Evolutionary conservation across 2,329 filamentous ascomycete genomes (phyloP), one percentile per base, ranked within the genome.

Genomic region (Zalaria sp.): DNA sequence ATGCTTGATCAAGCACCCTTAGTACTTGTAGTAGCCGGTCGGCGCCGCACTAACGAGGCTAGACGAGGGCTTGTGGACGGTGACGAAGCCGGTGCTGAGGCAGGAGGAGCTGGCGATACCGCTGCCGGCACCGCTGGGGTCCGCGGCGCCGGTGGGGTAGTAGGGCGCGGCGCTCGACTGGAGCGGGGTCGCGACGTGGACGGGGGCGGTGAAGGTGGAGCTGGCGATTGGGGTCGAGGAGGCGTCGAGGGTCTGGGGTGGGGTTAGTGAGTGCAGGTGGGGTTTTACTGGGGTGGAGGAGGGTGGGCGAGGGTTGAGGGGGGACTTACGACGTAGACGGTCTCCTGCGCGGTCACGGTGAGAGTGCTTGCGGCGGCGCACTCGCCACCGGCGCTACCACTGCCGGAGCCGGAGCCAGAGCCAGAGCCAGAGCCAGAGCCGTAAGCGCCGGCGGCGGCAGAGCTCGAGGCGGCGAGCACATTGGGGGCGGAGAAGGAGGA

Each of bases 331-430:
- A 48, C 38, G 39, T 43, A 44, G 43, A 55, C 50, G 35, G 53
- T 58, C 48, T 55, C 53, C 46, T 51, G 53, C 49, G 52, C 53
- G 25, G 57, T 59, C 28, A 56, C 55, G 28, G 57, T 60, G 31
- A 57, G 54, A 35, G 57, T 59, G 40, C 37, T 44, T 28, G 48
- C 45, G 25, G 47, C 49, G 43, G 44, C 53, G 46, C 55, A 57
- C 34, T 44, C 45, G 41, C 46, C 49, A 38, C 38, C 40, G 28
- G 43, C 39, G 29, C 47, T 46, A 26, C 43, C 35, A 41, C 44
- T 46, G 36, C 40, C 45, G 36, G 18, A 18, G 18, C 18, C 18
- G 18, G 18, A 18, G 18, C 18, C 44, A 39, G 43, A 37, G 34
- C 34, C 45, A 39, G 43, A 37, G 34, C 34, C 45, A 38, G 46